A percentile compares a stretch with the other conserved stretches of the same genome.
These are phyloP conservation scores for Trichoderma erinaceum DNA, from an alignment of 495 filamentous ascomycete genomes.

Conservation along the genomic window DNA sequence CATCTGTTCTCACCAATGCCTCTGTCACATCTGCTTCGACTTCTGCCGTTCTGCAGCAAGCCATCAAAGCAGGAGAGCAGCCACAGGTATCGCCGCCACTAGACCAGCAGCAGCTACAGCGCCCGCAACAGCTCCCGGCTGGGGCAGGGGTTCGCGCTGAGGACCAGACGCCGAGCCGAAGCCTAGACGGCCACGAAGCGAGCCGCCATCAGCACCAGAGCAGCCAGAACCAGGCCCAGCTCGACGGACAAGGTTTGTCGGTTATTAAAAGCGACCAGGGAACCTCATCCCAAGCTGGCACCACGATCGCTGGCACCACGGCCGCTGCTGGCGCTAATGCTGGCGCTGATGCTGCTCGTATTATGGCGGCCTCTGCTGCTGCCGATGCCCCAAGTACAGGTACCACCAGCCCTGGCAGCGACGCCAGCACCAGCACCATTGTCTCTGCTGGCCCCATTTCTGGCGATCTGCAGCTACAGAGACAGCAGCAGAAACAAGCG, in stretches of 20 bases:
- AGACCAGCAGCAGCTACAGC: background rate
- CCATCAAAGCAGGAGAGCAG: background rate
- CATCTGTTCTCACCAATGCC: background rate
- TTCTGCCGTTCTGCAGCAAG: background rate
- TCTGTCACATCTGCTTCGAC: background rate
- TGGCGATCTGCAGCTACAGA: constrained; percentile 5
- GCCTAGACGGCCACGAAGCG: background rate
- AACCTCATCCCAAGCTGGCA: background rate
- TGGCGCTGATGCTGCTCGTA: background rate
- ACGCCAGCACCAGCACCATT: background rate
- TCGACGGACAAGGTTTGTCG: background rate
- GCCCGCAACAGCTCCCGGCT: constrained; percentile 1
- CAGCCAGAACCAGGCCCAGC: background rate
- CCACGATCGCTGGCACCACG: background rate
- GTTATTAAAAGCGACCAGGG: constrained; percentile 8
- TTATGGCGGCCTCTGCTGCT: background rate
- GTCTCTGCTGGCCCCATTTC: background rate
- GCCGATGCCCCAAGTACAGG: background rate
- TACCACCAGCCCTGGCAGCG: background rate
- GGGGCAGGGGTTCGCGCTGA: background rate
- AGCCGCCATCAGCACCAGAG: background rate
- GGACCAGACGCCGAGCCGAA: background rate
- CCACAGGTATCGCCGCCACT: background rate
- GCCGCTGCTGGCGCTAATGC: background rate
- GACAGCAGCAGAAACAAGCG: constrained; percentile 6